These are phyloP conservation scores for Cladobotryum protrusum DNA, from an alignment of 2,329 filamentous ascomycete species.

Conservation along the genomic window DNA sequence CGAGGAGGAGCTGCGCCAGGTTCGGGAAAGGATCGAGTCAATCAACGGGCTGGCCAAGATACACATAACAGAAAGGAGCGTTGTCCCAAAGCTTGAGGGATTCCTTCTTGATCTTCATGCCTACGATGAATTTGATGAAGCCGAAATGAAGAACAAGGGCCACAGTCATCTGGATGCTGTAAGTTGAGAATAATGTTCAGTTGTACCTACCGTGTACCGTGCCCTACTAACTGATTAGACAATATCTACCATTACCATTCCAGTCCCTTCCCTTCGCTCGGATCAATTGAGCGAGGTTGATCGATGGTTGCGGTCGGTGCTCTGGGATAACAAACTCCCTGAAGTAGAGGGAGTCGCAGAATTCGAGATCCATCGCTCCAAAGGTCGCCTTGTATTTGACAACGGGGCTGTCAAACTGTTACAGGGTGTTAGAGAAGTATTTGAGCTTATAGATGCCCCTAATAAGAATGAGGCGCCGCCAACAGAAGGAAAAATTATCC, in stretches of 20 bases:
- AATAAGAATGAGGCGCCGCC: constrained; percentile 23
- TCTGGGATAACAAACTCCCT: constrained; percentile 73
- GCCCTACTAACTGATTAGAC: constrained; percentile 42
- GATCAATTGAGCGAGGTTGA: constrained; percentile 62
- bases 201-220: neutral
- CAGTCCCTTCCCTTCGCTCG: constrained; percentile 52
- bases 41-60: constrained; percentile 89
- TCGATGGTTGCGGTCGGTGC: constrained; percentile 70
- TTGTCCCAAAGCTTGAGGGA: constrained; percentile 76
- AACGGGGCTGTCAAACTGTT: constrained; percentile 67
- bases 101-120: constrained; percentile 86
- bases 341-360: constrained; percentile 25
- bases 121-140: constrained; percentile 72
- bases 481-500: constrained; percentile 51
- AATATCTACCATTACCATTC: constrained; percentile 76
- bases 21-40: constrained; percentile 65
- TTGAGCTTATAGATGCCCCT: constrained; percentile 72
- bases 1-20: constrained; percentile 58
- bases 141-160: constrained; percentile 68
- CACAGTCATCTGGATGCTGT: constrained; percentile 90
- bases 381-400: constrained; percentile 65
- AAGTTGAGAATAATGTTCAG: constrained; percentile 24
- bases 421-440: constrained; percentile 88
- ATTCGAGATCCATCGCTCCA: constrained; percentile 83
- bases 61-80: constrained; percentile 72